These are phyloP conservation scores for Rhodotorula kratochvilovae DNA, from an alignment of 768 basidiomycete genomes.

Conservation along the genomic window DNA sequence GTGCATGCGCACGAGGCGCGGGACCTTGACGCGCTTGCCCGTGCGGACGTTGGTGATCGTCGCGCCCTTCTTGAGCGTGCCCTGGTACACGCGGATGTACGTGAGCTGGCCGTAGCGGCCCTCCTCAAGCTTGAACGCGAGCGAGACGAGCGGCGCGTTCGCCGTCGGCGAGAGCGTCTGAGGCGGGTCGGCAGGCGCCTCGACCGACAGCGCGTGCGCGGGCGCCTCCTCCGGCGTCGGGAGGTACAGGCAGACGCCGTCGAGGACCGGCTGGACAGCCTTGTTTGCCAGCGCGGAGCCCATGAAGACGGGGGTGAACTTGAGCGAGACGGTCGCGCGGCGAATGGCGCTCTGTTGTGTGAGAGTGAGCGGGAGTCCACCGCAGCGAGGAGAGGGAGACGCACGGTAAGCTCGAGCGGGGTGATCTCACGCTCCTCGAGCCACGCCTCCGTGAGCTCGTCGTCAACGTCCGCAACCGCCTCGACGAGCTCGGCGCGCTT, in stretches of 20 bases:
- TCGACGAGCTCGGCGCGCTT: conserved; percentile 91
- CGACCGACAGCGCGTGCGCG: conserved; percentile 76
- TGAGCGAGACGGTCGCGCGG: conserved; percentile 77
- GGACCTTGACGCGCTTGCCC: conserved; percentile 95
- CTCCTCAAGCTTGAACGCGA: conserved; percentile 98
- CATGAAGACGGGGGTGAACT: conserved; percentile 93
- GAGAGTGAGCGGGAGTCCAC: background rate
- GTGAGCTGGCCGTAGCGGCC: conserved; percentile 95
- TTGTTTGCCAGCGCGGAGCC: conserved; percentile 98
- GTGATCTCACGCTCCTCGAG: conserved; percentile 75
- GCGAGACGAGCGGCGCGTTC: conserved; percentile 71
- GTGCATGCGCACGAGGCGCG: conserved; percentile 93
- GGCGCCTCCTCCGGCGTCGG: conserved; percentile 77
- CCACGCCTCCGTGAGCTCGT: conserved; percentile 85
- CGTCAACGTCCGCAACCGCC: conserved; percentile 92
- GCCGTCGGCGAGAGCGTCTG: conserved; percentile 58
- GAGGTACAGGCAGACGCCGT: conserved; percentile 92
- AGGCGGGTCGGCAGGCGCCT: conserved; percentile 52
- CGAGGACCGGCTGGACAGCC: conserved; percentile 84
- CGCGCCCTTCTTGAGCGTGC: conserved; percentile 76
- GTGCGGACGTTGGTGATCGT: conserved; percentile 87
- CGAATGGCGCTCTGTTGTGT: conserved; percentile 62
- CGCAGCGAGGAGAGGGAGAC: background rate
- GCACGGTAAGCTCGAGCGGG: conserved; percentile 61
- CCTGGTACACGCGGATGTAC: conserved; percentile 97